Evolutionary conservation across 257 asterid genomes (phyloP), one percentile per base, ranked within the genome.

Genomic region (Solanum chaucha): DNA sequence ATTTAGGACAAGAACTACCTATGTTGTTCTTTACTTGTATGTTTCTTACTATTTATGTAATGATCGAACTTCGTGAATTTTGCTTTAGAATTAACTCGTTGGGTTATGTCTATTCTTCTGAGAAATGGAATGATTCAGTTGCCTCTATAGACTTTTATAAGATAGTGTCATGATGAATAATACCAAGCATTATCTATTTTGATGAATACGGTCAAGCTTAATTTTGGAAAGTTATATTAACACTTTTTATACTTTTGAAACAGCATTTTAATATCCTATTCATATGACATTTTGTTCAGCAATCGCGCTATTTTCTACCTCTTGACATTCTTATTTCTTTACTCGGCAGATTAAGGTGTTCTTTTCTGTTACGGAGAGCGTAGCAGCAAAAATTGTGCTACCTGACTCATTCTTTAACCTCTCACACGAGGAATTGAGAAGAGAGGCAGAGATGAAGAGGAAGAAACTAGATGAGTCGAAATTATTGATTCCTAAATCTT

Each of bases 401-500:
- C 99, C 99, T 9, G 98, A 93, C 88, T 92, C 98, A 5, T 96
- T 93, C 90, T 97, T 93, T 92, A 93, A 91, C 89, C 96, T 92
- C 84, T 86, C 98, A 3, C 91, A 92, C 10, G 94, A 89, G 90
- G 99, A 97, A 90, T 32, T 96, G 90, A 97, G 88, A 91, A 92
- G 98, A 87, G 99, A 96, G 89, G 93, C 98, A 22, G 97, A 95
- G 30, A 86, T 89, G 90, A 91, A 96, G 92, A 96, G 87, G 88
- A 96, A 92, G 91, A 95, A 93, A 91, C 30, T 96, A 41, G 99
- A 93, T 83, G 99, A 95, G 74, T 96, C 99, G 7, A 94, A 95
- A 92, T 95, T 97, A 89, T 92, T 97, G 86, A 94, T 96, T 89
- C 99, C 99, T 51, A 97, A 91, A 92, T 97, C 99, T 4, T 95